Conservation (phyloP, 768 basidiomycete species). For the Russula ochroleuca region DNA sequence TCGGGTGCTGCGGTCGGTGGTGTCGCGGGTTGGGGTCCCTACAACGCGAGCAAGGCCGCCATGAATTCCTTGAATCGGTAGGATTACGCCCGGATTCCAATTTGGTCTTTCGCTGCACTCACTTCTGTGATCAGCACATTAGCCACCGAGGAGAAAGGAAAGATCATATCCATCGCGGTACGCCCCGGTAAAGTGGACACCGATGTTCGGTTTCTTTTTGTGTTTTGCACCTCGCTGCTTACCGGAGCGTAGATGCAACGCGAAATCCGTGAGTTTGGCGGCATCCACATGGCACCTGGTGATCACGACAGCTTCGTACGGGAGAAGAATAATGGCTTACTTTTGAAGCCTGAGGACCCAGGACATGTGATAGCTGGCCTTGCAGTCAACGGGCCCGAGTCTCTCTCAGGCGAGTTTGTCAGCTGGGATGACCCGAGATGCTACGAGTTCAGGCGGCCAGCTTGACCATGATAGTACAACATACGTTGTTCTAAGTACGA, state of each 20-base stretch:
- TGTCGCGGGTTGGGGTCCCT: constrained; percentile 70
- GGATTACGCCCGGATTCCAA: neutral
- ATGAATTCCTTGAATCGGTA: constrained; percentile 67
- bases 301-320: constrained; percentile 57
- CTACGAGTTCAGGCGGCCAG: constrained; percentile 43
- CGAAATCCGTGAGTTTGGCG: constrained; percentile 48
- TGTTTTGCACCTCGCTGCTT: constrained; percentile 11
- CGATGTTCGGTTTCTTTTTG: constrained; percentile 43
- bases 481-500: constrained; percentile 3
- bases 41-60: constrained; percentile 82
- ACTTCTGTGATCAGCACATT: constrained; percentile 54
- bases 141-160: constrained; percentile 71
- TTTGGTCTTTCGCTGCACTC: neutral
- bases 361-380: constrained; percentile 79
- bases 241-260: constrained; percentile 60
- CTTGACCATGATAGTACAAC: constrained; percentile 19
- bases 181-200: constrained; percentile 90
- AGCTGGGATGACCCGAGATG: constrained; percentile 76
- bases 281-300: constrained; percentile 47
- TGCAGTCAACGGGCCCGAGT: constrained; percentile 56
- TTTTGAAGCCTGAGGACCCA: constrained; percentile 69
- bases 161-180: constrained; percentile 66
- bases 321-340: constrained; percentile 56
- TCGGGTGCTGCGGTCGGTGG: constrained; percentile 77
- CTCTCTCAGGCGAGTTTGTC: constrained; percentile 71